Percentiles rank a stretch among this genome's conserved stretches.
phyloP scores from a whole-genome alignment of 139 green algal genomes.

The Micromonas commoda region DNA sequence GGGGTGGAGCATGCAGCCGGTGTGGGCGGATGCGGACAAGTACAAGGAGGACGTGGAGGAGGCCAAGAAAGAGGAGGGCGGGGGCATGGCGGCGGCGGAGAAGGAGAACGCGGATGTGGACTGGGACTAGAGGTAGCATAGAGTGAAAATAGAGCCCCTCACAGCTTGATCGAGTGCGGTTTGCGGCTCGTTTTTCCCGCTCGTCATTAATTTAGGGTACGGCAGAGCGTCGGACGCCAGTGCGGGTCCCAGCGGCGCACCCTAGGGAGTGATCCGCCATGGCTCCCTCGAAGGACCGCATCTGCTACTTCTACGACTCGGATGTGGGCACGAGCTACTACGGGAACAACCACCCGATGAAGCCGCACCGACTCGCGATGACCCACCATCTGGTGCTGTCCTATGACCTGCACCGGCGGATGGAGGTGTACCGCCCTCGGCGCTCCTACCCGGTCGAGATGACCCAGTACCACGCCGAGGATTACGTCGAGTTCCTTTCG shows the following conservation, averaged over 20 bases:
- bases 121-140: too few relatives aligned
- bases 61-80: conserved; percentile 9
- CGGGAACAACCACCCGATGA: conserved; percentile 95
- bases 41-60: conserved; percentile 15
- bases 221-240: too few relatives aligned
- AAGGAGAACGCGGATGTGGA: neutral
- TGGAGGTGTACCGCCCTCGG: conserved; percentile 73
- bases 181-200: too few relatives aligned
- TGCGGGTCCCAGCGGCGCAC: neutral
- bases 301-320: conserved; percentile 29
- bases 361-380: conserved; percentile 90
- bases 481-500: conserved; percentile 65
- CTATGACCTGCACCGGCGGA: conserved; percentile 86
- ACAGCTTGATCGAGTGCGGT: neutral
- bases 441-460: conserved; percentile 71
- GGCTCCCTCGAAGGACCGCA: conserved; percentile 3
- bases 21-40: conserved; percentile 13
- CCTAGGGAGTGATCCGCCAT: neutral
- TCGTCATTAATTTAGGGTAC: too few relatives aligned
- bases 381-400: conserved; percentile 85
- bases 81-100: neutral
- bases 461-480: conserved; percentile 74
- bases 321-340: conserved; percentile 72
- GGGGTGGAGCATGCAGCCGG: conserved; percentile 20
- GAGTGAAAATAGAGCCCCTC: neutral